Conservation (phyloP, 2,329 filamentous ascomycete species). For the Penicillium palitans region DNA sequence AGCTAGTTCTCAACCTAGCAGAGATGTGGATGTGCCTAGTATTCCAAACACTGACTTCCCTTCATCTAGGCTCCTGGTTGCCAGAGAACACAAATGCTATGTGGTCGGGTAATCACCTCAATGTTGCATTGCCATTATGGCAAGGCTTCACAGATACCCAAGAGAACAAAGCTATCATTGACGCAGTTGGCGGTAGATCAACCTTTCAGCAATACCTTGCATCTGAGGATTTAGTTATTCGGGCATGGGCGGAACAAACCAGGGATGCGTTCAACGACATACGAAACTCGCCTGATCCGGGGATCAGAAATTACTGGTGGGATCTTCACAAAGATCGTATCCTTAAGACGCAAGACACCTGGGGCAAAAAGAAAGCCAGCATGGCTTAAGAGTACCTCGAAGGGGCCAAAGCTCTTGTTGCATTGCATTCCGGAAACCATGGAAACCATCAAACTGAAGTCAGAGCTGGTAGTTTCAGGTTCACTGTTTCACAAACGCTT, state of each 20-base stretch:
- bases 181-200: background rate
- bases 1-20: slow-evolving; percentile 10
- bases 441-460: background rate
- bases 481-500: background rate
- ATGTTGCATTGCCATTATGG: slow-evolving; percentile 17
- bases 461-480: background rate
- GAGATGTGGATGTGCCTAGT: slow-evolving; percentile 16
- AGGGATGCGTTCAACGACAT: slow-evolving; percentile 1
- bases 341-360: background rate
- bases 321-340: background rate
- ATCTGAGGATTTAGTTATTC: background rate
- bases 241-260: background rate
- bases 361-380: background rate
- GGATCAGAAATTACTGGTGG: background rate
- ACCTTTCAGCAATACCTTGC: background rate
- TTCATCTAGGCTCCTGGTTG: slow-evolving; percentile 10
- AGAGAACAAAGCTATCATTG: background rate
- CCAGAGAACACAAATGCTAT: background rate
- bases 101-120: slow-evolving; percentile 14
- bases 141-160: background rate
- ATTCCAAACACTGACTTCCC: slow-evolving; percentile 11
- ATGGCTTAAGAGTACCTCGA: background rate
- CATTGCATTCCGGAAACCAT: background rate
- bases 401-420: background rate
- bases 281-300: background rate